Evolutionary conservation across 1,284 basidiomycete species (phyloP), one percentile per base, ranked within the genome.

Genomic region (Ganoderma resinaceum): DNA sequence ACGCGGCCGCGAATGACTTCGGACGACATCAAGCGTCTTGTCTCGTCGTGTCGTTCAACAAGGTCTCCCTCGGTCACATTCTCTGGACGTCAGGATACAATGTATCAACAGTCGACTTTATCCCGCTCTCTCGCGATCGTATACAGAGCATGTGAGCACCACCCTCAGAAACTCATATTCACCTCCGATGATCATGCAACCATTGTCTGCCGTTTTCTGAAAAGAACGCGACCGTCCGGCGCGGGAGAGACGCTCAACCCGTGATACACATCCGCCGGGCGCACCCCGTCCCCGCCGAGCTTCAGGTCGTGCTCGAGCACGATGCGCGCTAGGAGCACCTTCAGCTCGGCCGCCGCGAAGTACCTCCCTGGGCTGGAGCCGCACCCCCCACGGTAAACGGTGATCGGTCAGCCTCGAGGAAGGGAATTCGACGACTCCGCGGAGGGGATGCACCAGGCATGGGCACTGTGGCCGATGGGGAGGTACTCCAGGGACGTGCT

Each of bases 271-370:
- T 69, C 66, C 20, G 60, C 61, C 12, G 80, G 80, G 20, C 76
- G 73, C 23, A 72, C 65, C 2, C 75, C 75, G 18, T 76, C 78
- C 1, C 76, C 75, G 63, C 76, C 77, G 31, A 85, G 70, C 74
- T 83, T 85, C 40, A 87, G 69, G 67, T 87, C 86, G 72, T 86
- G 87, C 55, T 80, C 82, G 42, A 84, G 40, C 2, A 86, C 67
- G 18, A 85, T 72, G 63, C 85, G 77, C 6, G 82, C 83, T 38
- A 87, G 70, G 78, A 86, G 81, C 1, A 78, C 76, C 73, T 87
- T 86, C 46, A 87, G 74, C 72, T 82, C 82, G 66, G 78, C 81
- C 12, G 79, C 80, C 0, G 84, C 84, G 70, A 86, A 85, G 76
- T 84, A 85, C 3, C 84, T 78, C 1, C 83, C 84, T 4, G 84